These are phyloP conservation scores for Blastobotrys aristatus DNA, from an alignment of 1,139 yeast genomes.

Conservation along the genomic window DNA sequence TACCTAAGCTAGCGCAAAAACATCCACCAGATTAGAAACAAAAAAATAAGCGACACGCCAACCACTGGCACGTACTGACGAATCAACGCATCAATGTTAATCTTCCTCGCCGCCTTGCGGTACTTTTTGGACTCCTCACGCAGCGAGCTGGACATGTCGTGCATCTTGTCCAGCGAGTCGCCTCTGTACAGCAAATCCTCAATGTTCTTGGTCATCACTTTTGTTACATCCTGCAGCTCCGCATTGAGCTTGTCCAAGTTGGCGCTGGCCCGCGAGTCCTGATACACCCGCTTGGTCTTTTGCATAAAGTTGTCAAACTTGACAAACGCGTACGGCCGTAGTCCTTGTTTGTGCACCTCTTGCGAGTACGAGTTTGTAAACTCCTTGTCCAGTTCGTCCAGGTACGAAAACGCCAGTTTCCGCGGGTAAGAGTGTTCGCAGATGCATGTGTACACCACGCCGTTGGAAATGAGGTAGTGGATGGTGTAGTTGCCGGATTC, in stretches of 20 bases:
- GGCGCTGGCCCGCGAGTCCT: constrained; percentile 85
- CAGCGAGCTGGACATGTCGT: constrained; percentile 76
- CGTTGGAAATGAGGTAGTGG: constrained; percentile 63
- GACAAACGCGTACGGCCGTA: constrained; percentile 87
- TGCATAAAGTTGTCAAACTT: constrained; percentile 78
- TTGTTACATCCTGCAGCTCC: constrained; percentile 88
- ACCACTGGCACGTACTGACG: constrained; percentile 86
- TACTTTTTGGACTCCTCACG: constrained; percentile 83
- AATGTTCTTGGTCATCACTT: constrained; percentile 92
- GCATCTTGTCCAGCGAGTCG: constrained; percentile 85
- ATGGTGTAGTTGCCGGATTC: constrained; percentile 73
- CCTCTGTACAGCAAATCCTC: constrained; percentile 94
- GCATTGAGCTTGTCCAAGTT: constrained; percentile 80
- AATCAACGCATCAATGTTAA: constrained; percentile 82
- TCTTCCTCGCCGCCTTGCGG: constrained; percentile 82
- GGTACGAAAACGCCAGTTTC: constrained; percentile 81
- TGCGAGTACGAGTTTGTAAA: constrained; percentile 73
- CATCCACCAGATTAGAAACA: constrained; percentile 81
- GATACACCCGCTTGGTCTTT: constrained; percentile 83
- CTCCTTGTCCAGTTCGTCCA: constrained; percentile 76
- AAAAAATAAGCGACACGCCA: constrained; percentile 63
- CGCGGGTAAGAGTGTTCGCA: constrained; percentile 78
- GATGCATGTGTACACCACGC: constrained; percentile 70
- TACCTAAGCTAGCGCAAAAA: constrained; percentile 42
- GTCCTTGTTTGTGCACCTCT: constrained; percentile 56